Percentiles rank a stretch among this genome's conserved stretches.
phyloP scores from a whole-genome alignment of 2,329 filamentous ascomycete genomes.

The Chaetoscypha palmicola region DNA sequence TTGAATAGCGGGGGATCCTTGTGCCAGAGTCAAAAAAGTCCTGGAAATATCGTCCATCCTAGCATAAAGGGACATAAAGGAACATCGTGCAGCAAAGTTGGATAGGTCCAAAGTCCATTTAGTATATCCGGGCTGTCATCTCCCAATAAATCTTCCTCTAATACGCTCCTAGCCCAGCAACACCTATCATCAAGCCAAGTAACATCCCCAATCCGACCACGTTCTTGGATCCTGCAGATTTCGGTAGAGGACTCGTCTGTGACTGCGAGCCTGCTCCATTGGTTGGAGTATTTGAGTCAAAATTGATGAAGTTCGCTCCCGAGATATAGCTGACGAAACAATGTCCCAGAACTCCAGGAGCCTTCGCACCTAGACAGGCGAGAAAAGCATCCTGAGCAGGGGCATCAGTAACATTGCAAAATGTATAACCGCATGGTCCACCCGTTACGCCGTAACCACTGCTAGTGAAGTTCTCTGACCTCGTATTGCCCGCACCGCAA shows the following conservation, averaged over 20 bases:
- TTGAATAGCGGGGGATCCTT: no score
- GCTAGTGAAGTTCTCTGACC: not conserved
- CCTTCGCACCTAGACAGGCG: constrained; percentile 1
- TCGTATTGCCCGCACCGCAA: not conserved
- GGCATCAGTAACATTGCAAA: constrained; percentile 5
- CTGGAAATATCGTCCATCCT: no score
- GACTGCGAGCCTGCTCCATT: not conserved
- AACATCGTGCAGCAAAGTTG: no score
- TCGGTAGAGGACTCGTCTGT: not conserved
- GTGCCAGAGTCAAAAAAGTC: no score
- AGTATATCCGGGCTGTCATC: no score
- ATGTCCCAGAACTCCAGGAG: constrained; percentile 1
- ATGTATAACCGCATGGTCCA: constrained; percentile 5
- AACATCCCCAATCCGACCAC: not conserved
- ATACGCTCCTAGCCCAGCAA: not conserved
- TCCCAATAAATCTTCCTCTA: no score
- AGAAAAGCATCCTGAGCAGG: not conserved
- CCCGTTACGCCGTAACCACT: constrained; percentile 1
- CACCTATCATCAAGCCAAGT: not conserved
- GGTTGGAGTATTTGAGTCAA: not conserved
- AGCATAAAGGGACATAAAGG: no score
- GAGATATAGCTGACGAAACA: constrained; percentile 3
- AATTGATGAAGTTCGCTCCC: not conserved
- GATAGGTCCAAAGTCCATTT: no score
- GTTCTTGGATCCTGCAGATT: not conserved